Evolutionary conservation across 352 stramenopile genomes (phyloP).

Genomic region (Phytophthora melonis): DNA sequence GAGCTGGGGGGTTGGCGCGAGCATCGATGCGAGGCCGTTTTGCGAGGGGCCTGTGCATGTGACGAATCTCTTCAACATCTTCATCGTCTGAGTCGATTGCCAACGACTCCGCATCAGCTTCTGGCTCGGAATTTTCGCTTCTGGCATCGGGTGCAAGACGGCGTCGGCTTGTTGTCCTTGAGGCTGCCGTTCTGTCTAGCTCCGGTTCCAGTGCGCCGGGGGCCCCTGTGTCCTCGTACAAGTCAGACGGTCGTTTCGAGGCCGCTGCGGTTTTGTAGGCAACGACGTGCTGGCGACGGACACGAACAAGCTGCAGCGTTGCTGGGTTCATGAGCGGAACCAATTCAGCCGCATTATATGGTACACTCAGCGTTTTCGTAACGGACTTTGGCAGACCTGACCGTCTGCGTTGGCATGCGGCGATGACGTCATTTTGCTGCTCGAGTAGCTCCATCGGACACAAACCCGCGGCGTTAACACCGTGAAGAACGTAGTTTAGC

Average conservation of each 20-base stretch:
- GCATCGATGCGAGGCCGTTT: neutral
- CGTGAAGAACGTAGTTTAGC: no score
- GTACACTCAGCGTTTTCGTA: no score
- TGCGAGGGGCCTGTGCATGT: neutral
- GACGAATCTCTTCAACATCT: neutral
- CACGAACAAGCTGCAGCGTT: neutral
- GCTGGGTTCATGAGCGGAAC: neutral
- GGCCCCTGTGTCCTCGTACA: no score
- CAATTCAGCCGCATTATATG: no score
- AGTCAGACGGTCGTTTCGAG: neutral
- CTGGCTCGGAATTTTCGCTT: neutral
- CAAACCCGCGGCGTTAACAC: no score
- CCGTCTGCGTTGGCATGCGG: no score
- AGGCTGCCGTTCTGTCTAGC: neutral
- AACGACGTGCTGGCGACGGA: conserved; percentile 3
- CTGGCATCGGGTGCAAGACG: neutral
- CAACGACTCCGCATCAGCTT: neutral
- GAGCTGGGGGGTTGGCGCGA: neutral
- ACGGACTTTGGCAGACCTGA: no score
- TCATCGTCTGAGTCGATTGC: neutral
- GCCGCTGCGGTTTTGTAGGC: neutral
- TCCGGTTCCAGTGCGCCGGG: no score
- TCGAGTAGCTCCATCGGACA: no score
- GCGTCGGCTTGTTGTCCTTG: neutral
- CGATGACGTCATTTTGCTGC: no score